Evolutionary conservation across 192 early-diverging fungal species (phyloP).

Genomic region (Rhizophagus clarus): DNA sequence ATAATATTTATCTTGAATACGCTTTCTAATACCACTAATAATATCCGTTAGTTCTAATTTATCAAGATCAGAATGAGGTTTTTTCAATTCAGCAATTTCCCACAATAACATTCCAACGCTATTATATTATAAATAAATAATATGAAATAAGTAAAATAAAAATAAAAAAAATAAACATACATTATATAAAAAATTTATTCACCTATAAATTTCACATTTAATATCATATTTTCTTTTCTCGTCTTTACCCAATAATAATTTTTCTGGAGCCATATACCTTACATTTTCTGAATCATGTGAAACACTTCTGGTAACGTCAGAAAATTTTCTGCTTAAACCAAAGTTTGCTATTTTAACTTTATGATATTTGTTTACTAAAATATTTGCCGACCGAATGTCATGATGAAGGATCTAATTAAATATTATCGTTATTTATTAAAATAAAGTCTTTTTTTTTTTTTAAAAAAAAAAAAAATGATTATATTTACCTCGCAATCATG

Average conservation of each 20-base stretch:
- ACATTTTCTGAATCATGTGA: neutral
- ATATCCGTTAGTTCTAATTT: neutral
- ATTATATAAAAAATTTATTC: neutral
- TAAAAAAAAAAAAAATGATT: too few relatives aligned
- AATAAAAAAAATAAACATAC: too few relatives aligned
- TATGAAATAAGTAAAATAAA: too few relatives aligned
- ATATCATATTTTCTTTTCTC: neutral
- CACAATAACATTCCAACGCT: slow-evolving; percentile 15
- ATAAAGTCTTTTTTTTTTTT: neutral
- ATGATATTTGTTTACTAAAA: neutral
- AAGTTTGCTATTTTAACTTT: slow-evolving; percentile 21
- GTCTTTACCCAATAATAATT: neutral
- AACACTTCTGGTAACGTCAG: slow-evolving; percentile 9
- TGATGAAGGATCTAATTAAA: slow-evolving; percentile 30
- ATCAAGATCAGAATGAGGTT: neutral
- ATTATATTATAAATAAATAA: neutral
- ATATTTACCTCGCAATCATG: slow-evolving; percentile 10
- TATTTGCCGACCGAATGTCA: slow-evolving; percentile 10
- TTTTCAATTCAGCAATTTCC: slow-evolving; percentile 24
- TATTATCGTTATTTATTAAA: too few relatives aligned
- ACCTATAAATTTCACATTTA: slow-evolving; percentile 26
- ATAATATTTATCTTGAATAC: neutral
- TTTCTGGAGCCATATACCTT: slow-evolving; percentile 18
- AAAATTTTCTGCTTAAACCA: neutral
- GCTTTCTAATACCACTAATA: neutral